A percentile compares a stretch with the other conserved stretches of the same genome.
Conservation (phyloP, 1,139 yeast genomes). For the Diutina sp. region DNA sequence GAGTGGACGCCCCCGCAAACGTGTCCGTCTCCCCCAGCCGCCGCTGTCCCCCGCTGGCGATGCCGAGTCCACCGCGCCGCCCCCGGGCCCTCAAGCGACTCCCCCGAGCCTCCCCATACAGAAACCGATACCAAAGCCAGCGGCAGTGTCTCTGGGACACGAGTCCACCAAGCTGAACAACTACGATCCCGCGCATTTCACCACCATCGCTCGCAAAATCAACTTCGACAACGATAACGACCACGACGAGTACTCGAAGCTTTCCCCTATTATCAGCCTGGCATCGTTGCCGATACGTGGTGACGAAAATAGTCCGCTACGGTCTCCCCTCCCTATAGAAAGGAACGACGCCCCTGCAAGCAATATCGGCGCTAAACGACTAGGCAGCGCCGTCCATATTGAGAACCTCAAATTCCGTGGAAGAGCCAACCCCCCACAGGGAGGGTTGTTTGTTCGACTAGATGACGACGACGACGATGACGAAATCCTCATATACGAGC, state of each 20-base stretch:
- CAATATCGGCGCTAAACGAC: background rate
- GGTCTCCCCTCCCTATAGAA: background rate
- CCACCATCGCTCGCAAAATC: slow-evolving; percentile 1
- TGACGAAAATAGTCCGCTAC: background rate
- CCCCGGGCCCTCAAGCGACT: background rate
- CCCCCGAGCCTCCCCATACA: background rate
- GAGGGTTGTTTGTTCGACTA: background rate
- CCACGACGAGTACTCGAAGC: background rate
- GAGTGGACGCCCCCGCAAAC: background rate
- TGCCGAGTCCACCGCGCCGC: background rate
- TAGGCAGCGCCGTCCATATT: background rate
- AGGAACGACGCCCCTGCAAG: background rate
- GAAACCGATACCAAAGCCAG: background rate
- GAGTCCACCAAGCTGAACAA: background rate
- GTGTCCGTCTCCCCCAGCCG: background rate
- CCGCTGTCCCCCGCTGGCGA: background rate
- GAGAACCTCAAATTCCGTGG: background rate
- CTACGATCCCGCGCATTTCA: background rate
- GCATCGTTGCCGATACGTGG: background rate
- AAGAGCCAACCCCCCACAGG: background rate
- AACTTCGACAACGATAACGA: background rate
- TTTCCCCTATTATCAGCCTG: background rate
- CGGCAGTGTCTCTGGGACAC: slow-evolving; percentile 1
- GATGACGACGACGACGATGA: background rate
- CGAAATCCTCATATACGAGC: background rate